A percentile compares a stretch with the other conserved stretches of the same genome.
Evolutionary conservation across 768 basidiomycete genomes (phyloP).

Genomic region (Kwoniella heveanensis): DNA sequence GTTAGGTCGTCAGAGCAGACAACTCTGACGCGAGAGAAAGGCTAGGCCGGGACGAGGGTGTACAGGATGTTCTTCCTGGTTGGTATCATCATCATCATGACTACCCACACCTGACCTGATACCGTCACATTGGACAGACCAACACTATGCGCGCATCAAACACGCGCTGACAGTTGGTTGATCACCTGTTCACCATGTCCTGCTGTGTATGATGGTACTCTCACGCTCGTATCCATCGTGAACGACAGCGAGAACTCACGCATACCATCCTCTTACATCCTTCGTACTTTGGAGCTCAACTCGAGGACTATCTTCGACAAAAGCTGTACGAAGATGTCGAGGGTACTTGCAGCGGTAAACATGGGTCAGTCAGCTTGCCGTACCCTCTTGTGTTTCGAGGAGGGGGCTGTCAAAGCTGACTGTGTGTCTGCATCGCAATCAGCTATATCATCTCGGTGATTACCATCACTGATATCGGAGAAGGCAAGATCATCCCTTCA

Average conservation of each 20-base stretch:
- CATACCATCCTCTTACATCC: slow-evolving; percentile 97
- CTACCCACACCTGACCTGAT: background rate
- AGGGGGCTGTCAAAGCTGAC: slow-evolving; percentile 18
- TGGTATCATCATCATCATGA: slow-evolving; percentile 34
- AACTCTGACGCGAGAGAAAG: background rate
- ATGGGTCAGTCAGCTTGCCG: slow-evolving; percentile 61
- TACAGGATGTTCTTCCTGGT: slow-evolving; percentile 54
- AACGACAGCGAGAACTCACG: slow-evolving; percentile 83
- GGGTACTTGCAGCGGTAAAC: slow-evolving; percentile 92
- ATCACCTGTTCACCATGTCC: slow-evolving; percentile 2
- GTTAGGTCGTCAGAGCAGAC: too few relatives aligned
- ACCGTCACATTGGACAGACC: too few relatives aligned
- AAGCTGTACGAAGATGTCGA: slow-evolving; percentile 96
- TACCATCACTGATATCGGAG: slow-evolving; percentile 79
- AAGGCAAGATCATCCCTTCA: slow-evolving; percentile 86
- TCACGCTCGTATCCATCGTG: background rate
- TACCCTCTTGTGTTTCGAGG: too few relatives aligned
- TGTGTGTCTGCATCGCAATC: background rate
- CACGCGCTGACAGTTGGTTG: slow-evolving; percentile 20
- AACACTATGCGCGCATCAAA: slow-evolving; percentile 3
- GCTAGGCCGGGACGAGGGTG: background rate
- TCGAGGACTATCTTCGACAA: slow-evolving; percentile 87
- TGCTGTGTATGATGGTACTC: background rate
- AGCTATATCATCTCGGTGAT: slow-evolving; percentile 57
- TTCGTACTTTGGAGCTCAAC: slow-evolving; percentile 95